Percentiles rank a stretch among this genome's conserved stretches.
These are phyloP conservation scores for Salix dunnii DNA, from an alignment of 345 rosid species.

Conservation along the genomic window DNA sequence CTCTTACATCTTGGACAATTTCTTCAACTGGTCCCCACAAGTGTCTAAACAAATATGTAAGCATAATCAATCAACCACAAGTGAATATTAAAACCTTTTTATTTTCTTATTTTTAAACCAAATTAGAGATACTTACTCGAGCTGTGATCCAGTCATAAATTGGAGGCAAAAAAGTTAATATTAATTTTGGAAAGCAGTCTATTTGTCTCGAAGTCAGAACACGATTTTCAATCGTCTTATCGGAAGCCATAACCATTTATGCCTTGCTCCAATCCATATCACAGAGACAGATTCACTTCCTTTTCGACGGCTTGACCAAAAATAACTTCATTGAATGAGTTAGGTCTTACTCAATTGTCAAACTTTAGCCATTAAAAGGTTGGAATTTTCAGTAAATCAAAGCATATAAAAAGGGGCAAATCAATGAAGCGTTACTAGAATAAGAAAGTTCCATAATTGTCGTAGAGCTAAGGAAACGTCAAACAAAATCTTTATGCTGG, in stretches of 20 bases:
- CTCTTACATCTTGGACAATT: too few relatives aligned
- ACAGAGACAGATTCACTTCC: background rate
- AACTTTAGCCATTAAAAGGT: background rate
- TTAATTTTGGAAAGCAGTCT: too few relatives aligned
- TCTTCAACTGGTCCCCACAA: too few relatives aligned
- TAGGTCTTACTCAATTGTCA: constrained; percentile 9
- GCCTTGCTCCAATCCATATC: background rate
- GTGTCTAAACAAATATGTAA: too few relatives aligned
- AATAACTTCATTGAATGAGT: background rate
- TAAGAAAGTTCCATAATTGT: background rate
- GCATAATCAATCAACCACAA: too few relatives aligned
- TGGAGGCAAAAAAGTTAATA: too few relatives aligned
- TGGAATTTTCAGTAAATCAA: background rate
- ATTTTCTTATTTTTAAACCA: too few relatives aligned
- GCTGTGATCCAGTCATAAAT: too few relatives aligned
- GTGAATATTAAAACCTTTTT: too few relatives aligned
- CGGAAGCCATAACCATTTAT: background rate
- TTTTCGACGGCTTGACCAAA: background rate
- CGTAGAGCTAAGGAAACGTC: background rate
- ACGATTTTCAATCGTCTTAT: too few relatives aligned
- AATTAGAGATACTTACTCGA: too few relatives aligned
- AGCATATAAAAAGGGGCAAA: background rate
- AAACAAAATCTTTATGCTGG: background rate
- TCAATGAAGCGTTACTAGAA: background rate
- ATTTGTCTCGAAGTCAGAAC: too few relatives aligned